Evolutionary conservation across 1,284 basidiomycete genomes (phyloP).

Genomic region (Anthracocystis setariae): DNA sequence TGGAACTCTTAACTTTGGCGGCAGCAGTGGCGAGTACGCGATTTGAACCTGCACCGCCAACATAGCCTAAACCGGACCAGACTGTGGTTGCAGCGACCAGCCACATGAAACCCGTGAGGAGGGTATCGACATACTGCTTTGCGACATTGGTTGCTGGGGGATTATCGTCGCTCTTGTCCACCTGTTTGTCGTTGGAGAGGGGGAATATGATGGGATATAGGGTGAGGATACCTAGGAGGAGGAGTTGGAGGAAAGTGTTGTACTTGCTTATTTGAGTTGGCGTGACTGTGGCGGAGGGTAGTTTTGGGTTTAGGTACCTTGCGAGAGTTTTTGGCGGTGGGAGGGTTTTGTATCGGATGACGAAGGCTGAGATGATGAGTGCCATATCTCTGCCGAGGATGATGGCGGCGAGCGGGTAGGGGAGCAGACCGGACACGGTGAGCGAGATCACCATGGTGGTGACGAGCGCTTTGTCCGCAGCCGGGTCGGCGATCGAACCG

Average conservation of each 20-base stretch:
- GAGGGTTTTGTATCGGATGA: constrained; percentile 89
- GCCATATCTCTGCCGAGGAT: constrained; percentile 90
- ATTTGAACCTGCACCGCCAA: constrained; percentile 67
- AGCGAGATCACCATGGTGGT: constrained; percentile 91
- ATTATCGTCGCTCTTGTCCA: too few species aligned
- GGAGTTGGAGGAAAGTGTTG: constrained; percentile 90
- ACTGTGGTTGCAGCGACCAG: constrained; percentile 87
- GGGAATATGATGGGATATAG: constrained; percentile 80
- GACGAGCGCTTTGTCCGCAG: constrained; percentile 95
- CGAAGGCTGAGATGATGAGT: constrained; percentile 89
- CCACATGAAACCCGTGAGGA: constrained; percentile 73
- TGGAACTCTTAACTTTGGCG: background rate
- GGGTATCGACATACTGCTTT: constrained; percentile 39
- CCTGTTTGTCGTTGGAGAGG: too few species aligned
- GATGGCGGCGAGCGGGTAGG: constrained; percentile 82
- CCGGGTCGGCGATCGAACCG: constrained; percentile 93
- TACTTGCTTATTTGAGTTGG: constrained; percentile 76
- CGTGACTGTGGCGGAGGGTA: constrained; percentile 91
- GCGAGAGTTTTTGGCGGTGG: constrained; percentile 87
- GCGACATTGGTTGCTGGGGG: constrained; percentile 2
- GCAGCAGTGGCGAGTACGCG: constrained; percentile 20
- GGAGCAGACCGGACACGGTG: constrained; percentile 82
- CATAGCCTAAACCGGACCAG: constrained; percentile 89
- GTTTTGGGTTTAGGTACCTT: constrained; percentile 93
- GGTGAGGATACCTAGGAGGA: constrained; percentile 88